Percentiles rank a stretch among this genome's conserved stretches.
These are phyloP conservation scores for Podospora comata DNA, from an alignment of 495 filamentous ascomycete genomes.

Conservation along the genomic window DNA sequence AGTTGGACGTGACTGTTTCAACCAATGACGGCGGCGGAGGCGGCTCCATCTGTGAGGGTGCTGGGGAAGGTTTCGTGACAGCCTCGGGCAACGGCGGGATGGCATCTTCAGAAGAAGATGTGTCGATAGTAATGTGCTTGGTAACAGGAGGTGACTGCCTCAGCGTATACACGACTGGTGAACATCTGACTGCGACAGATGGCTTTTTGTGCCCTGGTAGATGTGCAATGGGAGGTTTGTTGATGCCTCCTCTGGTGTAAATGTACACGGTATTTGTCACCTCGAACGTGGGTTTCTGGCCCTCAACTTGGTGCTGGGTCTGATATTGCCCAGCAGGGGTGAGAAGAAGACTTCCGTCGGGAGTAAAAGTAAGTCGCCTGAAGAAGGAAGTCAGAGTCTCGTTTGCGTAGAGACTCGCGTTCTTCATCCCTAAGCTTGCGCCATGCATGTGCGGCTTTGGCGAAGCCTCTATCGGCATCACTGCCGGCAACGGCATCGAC, in stretches of 20 bases:
- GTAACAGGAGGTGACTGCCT: conserved; percentile 65
- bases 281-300: conserved; percentile 71
- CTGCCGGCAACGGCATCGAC: conserved; percentile 88
- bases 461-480: conserved; percentile 90
- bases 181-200: conserved; percentile 93
- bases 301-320: conserved; percentile 67
- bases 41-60: conserved; percentile 76
- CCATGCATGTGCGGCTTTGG: conserved; percentile 64
- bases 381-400: conserved; percentile 98
- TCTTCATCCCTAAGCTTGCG: conserved; percentile 65
- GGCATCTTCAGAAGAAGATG: conserved; percentile 77
- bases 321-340: conserved; percentile 97
- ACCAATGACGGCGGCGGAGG: conserved; percentile 60
- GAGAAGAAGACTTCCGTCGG: conserved; percentile 91
- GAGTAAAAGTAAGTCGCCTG: conserved; percentile 86
- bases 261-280: conserved; percentile 97
- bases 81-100: conserved; percentile 83
- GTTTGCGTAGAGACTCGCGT: conserved; percentile 91
- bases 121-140: conserved; percentile 90
- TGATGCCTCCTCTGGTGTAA: conserved; percentile 93
- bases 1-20: conserved; percentile 39
- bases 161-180: conserved; percentile 81
- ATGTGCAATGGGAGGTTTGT: conserved; percentile 96
- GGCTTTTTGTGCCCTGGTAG: conserved; percentile 98
- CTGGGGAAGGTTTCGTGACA: conserved; percentile 56